phyloP scores from a whole-genome alignment of 495 filamentous ascomycete genomes.

The Entonaema liquescens region DNA sequence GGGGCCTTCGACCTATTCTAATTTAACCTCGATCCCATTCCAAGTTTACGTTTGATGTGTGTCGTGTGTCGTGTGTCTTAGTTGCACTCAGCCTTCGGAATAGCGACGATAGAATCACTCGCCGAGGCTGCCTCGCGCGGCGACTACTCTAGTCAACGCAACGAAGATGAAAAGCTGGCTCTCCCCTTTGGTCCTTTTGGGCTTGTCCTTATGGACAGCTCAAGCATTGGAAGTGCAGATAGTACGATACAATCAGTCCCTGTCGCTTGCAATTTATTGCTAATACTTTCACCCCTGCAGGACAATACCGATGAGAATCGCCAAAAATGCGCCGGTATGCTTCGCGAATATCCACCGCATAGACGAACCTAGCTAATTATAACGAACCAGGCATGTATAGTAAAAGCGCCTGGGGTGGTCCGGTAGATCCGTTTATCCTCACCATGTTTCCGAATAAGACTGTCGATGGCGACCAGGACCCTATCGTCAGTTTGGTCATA shows the following conservation, averaged over 20 bases:
- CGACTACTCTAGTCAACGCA: slow-evolving; percentile 27
- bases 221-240: slow-evolving; percentile 71
- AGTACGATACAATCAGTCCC: slow-evolving; percentile 27
- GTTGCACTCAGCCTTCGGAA: slow-evolving; percentile 7
- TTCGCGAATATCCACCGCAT: background rate
- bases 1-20: slow-evolving; percentile 6
- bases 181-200: slow-evolving; percentile 51
- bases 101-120: slow-evolving; percentile 30
- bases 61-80: background rate
- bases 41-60: background rate
- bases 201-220: slow-evolving; percentile 64
- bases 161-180: slow-evolving; percentile 55
- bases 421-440: slow-evolving; percentile 85
- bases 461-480: slow-evolving; percentile 66
- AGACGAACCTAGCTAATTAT: slow-evolving; percentile 24
- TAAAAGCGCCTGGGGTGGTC: slow-evolving; percentile 86
- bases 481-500: slow-evolving; percentile 83
- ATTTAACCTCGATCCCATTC: background rate
- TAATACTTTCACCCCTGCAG: slow-evolving; percentile 50
- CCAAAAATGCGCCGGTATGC: slow-evolving; percentile 79
- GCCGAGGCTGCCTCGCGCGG: slow-evolving; percentile 47
- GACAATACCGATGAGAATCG: slow-evolving; percentile 77
- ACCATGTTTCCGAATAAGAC: slow-evolving; percentile 77
- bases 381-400: slow-evolving; percentile 86
- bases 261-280: slow-evolving; percentile 13